Evolutionary conservation across 441 rosid species (phyloP), one percentile per base, ranked within the genome.

Genomic region (Erodium moschatum): DNA sequence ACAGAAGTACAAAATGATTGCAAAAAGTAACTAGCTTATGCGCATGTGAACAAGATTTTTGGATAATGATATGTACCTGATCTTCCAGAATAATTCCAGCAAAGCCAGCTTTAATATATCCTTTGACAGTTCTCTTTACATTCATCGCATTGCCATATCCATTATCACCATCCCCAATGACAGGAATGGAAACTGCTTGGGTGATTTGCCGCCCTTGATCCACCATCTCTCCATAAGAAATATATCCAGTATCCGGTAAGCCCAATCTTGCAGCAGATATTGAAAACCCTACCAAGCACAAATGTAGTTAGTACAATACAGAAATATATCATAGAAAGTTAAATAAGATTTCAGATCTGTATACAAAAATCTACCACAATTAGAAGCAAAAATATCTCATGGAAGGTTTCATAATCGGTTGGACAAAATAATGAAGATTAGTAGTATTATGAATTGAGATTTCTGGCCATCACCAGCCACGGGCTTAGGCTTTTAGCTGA

Each of bases 171-270:
- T 92, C 98, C 54, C 96, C 98, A 56, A 90, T 89, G 46, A 90
- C 86, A 18, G 97, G 97, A 76, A 92, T 86, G 0, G 92, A 78
- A 35, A 86, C 89, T 60, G 96, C 88, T 48, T 85, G 79, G 21
- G 91, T 89, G 66, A 93, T 93, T 63, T 82, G 91, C 69, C 70
- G 85, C 69, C 97, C 94, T 73, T 89, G 96, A 78, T 92, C 98
- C 70, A 92, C 67, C 96, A 92, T 92, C 83, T 92, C 98, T 64
- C 98, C 98, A 65, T 84, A 92, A 42, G 98, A 90, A 64, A 92
- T 71, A 33, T 85, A 81, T 35, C 90, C 95, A 21, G 85, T 81
- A 81, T 89, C 96, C 0, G 95, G 96, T 74, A 85, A 81, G 66
- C 86, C 98, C 84, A 90, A 35, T 75, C 92, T 76, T 58, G 92